phyloP scores from a whole-genome alignment of 768 basidiomycete genomes.

The Favolaschia claudopus region DNA sequence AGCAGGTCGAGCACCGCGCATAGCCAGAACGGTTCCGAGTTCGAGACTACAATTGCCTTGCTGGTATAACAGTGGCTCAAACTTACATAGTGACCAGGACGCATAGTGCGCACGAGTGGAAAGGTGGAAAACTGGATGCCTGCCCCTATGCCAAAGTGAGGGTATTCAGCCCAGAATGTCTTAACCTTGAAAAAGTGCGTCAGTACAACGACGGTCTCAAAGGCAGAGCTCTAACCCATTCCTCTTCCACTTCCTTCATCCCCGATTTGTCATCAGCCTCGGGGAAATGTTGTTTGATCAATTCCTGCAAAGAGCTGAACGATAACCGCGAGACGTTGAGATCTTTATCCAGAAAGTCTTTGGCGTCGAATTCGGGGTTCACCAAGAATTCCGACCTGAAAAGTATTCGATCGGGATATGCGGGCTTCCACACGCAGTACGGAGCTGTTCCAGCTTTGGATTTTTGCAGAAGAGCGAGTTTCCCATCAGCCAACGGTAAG shows the following conservation, averaged over 20 bases:
- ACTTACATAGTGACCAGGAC: slow-evolving; percentile 38
- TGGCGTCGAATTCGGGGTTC: slow-evolving; percentile 32
- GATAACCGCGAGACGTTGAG: slow-evolving; percentile 36
- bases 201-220: too few relatives aligned
- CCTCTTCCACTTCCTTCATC: slow-evolving; percentile 9
- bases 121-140: slow-evolving; percentile 32
- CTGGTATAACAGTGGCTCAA: slow-evolving; percentile 36
- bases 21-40: slow-evolving; percentile 22
- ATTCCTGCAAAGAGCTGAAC: slow-evolving; percentile 18
- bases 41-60: slow-evolving; percentile 33
- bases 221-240: too few relatives aligned
- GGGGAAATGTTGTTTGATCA: slow-evolving; percentile 25
- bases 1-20: slow-evolving; percentile 29
- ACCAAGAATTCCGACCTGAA: slow-evolving; percentile 38
- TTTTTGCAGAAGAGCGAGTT: slow-evolving; percentile 34
- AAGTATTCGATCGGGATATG: slow-evolving; percentile 15
- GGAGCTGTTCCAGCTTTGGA: slow-evolving; percentile 10
- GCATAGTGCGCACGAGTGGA: slow-evolving; percentile 44
- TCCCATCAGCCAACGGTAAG: slow-evolving; percentile 45
- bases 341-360: slow-evolving; percentile 26
- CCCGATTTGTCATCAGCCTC: slow-evolving; percentile 2
- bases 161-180: slow-evolving; percentile 43
- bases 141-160: slow-evolving; percentile 9
- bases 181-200: too few relatives aligned
- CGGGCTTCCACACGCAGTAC: slow-evolving; percentile 39